phyloP scores from a whole-genome alignment of 768 basidiomycete species.

The Trametes elegans region DNA sequence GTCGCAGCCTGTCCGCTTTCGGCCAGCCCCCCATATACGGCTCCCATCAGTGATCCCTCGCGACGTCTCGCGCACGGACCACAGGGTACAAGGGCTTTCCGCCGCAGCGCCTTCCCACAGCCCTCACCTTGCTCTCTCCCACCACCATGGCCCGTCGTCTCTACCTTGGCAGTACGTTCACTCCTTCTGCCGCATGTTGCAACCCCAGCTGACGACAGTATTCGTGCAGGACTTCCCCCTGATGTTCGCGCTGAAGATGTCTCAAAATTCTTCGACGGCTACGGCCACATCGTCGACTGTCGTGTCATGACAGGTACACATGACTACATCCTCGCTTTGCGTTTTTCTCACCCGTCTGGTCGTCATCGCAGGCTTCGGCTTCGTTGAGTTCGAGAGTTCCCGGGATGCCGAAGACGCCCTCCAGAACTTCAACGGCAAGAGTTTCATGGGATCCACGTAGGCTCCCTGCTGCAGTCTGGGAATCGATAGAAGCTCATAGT shows the following conservation, averaged over 20 bases:
- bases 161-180: constrained; percentile 74
- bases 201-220: constrained; percentile 7
- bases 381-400: constrained; percentile 90
- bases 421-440: constrained; percentile 80
- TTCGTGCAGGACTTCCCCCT: constrained; percentile 64
- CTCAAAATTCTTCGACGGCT: constrained; percentile 86
- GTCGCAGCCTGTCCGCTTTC: background rate
- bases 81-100: constrained; percentile 17
- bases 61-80: constrained; percentile 30
- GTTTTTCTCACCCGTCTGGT: no score
- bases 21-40: background rate
- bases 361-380: constrained; percentile 87
- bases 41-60: constrained; percentile 8
- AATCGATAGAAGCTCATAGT: background rate
- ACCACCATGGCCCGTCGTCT: constrained; percentile 78
- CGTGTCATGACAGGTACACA: constrained; percentile 89
- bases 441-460: constrained; percentile 86
- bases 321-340: no score
- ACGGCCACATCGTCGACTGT: constrained; percentile 85
- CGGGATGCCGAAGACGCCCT: constrained; percentile 97
- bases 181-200: constrained; percentile 4
- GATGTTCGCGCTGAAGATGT: constrained; percentile 85
- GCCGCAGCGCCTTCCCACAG: constrained; percentile 18
- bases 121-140: constrained; percentile 13
- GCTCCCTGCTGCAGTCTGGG: constrained; percentile 17